Base-by-base conservation (phyloP, 768 basidiomycete species). In the Pleurotus tuoliensis region DNA sequence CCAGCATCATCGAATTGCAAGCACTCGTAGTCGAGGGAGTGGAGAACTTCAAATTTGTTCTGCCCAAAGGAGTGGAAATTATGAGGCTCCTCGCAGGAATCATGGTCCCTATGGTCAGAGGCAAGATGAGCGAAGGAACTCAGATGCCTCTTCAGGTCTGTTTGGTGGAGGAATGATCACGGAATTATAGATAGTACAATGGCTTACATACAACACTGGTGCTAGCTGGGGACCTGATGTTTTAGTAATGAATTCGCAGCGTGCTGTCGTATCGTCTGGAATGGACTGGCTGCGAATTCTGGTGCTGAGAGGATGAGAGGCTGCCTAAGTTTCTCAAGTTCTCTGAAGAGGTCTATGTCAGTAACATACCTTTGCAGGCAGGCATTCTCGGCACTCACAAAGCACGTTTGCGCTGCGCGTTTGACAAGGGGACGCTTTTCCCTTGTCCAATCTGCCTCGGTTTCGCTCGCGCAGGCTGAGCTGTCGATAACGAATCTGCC, bases 191-290 rank as follows among this genome's bases (percentile, higher is more conserved):
- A 49, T 59, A 62, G 55, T 59, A 56, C 56, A 30, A 18, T 34
- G 22, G 27, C 12, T 9, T 47, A 34, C n/a, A 56, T 11, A 46
- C n/a, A 44, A 43, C 9, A 55, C 16, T 22, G n/a, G 22, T 18
- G 27, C 40, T 15, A 48, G 38, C 60, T 20, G 62, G 30, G 37
- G 62, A 59, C 41, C 46, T 71, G 64, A 59, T 79, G 83, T 60
- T 82, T 84, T 37, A 90, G 59, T 9, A 92, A 74, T 0, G 91
- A 90, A 65, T 92, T 92, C 67, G 86, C 78, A 2, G 86, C 88
- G 67, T 93, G 91, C 3, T 79, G 86, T 4, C 89, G 85, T 62
- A 92, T 88, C 1, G 88, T 86, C 63, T 84, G 74, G 66, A 92
- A 92, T 1, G 91, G 91, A 63, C 86, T 87, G 30, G 79, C 70